Conservation (phyloP, 75 land plant genomes). For the Pinus albicaulis region DNA sequence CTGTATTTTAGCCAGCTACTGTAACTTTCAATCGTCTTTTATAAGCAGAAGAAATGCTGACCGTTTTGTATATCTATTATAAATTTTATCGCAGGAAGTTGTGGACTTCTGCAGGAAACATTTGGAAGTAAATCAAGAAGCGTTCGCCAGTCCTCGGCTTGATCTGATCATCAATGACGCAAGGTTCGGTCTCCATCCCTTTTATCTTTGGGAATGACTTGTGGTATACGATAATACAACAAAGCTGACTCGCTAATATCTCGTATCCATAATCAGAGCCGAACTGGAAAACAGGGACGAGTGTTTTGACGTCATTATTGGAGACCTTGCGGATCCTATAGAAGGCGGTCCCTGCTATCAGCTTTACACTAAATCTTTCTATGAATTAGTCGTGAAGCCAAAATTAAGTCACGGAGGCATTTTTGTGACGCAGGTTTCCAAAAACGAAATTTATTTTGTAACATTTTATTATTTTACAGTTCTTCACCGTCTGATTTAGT, state of each 20-base stretch:
- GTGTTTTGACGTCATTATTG: constrained; percentile 55
- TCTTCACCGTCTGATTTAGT: too few relatives aligned
- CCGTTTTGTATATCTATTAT: too few relatives aligned
- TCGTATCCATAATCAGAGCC: constrained; percentile 24
- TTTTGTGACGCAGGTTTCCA: constrained; percentile 57
- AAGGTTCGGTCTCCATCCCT: constrained; percentile 16
- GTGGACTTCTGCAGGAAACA: constrained; percentile 48
- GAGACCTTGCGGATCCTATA: constrained; percentile 61
- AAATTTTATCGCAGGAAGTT: constrained; percentile 31
- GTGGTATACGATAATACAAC: not conserved
- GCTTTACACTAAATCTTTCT: constrained; percentile 54
- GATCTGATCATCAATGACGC: constrained; percentile 47
- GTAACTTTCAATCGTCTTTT: not conserved
- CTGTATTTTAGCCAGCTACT: not conserved
- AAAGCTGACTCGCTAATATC: not conserved
- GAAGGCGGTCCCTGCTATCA: constrained; percentile 67
- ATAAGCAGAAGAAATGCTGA: not conserved
- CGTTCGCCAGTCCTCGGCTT: constrained; percentile 31
- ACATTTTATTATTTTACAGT: not conserved
- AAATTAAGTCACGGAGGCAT: constrained; percentile 50
- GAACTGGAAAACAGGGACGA: constrained; percentile 50
- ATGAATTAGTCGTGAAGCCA: constrained; percentile 43
- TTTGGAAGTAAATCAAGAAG: constrained; percentile 30
- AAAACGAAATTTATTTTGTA: not conserved
- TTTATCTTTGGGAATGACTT: not conserved